These are phyloP conservation scores for Fragilaria radians DNA, from an alignment of 108 stramenopile species.

Conservation along the genomic window DNA sequence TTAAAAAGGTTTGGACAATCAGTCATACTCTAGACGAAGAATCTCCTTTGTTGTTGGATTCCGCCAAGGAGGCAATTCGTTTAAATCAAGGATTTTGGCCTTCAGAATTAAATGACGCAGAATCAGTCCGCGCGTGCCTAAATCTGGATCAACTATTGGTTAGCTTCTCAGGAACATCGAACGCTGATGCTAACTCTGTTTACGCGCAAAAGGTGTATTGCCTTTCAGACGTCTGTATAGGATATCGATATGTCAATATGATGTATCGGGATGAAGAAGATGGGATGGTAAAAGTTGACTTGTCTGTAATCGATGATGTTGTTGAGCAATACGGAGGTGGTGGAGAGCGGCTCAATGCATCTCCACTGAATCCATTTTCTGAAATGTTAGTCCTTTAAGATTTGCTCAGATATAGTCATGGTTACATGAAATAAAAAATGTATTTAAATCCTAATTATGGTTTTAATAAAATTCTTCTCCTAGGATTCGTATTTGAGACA, in stretches of 20 bases:
- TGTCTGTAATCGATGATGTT: conserved; percentile 59
- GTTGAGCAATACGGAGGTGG: conserved; percentile 63
- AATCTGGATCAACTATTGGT: conserved; percentile 66
- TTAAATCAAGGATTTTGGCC: conserved; percentile 61
- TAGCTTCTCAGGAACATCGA: conserved; percentile 55
- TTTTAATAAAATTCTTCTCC: too few relatives aligned
- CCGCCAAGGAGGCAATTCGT: conserved; percentile 29
- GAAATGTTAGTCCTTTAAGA: too few relatives aligned
- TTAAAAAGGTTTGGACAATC: conserved; percentile 58
- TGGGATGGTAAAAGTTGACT: conserved; percentile 51
- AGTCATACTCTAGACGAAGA: conserved; percentile 56
- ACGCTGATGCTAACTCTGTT: conserved; percentile 49
- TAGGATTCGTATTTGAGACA: too few relatives aligned
- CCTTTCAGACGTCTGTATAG: conserved; percentile 40
- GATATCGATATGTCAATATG: conserved; percentile 52
- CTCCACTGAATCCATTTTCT: too few relatives aligned
- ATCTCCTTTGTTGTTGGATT: conserved; percentile 48
- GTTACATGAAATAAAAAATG: too few relatives aligned
- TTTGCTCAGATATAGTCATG: too few relatives aligned
- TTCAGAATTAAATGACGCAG: conserved; percentile 38
- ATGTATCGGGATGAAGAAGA: neutral
- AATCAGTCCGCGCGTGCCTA: conserved; percentile 43
- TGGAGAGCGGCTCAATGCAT: conserved; percentile 22
- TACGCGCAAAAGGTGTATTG: conserved; percentile 69
- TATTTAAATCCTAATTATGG: too few relatives aligned